Evolutionary conservation across 305 asterid species (phyloP), one percentile per base, ranked within the genome.

Genomic region (Fraxinus platypoda): DNA sequence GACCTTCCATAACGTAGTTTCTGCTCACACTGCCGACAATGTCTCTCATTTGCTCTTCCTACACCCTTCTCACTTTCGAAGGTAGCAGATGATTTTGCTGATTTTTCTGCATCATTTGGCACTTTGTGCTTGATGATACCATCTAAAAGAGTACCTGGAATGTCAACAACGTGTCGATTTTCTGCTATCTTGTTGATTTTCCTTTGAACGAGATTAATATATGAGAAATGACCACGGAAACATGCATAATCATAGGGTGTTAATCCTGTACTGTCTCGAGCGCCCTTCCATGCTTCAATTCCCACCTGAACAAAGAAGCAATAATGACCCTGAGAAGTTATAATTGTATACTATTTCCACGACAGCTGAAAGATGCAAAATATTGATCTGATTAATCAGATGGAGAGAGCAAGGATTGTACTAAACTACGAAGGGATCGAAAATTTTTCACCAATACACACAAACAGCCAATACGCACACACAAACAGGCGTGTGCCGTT

Each of bases 181-280:
- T 81, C 90, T 3, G 81, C 81, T 78, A 77, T 89, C 86, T 87
- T 81, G 80, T 86, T 81, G 73, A 88, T 81, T 87, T 97, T 97
- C 84, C 89, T 88, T 83, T 92, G 93, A 12, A 95, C 91, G 6
- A 97, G 87, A 83, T 91, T 86, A 86, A 91, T 82, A 88, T 93
- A 92, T 0, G 93, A 84, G 90, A 92, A 88, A 88, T 91, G 95
- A 34, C 98, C 94, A 59, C 96, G 88, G n/a, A 91, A 41, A 72
- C 90, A 86, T 38, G 99, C 99, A 52, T 93, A 93, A 84, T 94
- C 97, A 11, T 93, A 85, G 11, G 98, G 97, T 0, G 98, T 93
- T 79, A 91, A 82, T 25, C 97, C 98, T 0, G 89, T 87, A 77
- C 91, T 85, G 87, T 97, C 99, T 26, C 89, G 85, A 17, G 91